A percentile compares a stretch with the other conserved stretches of the same genome.
These are phyloP conservation scores for Boeremia lycopersici DNA, from an alignment of 2,329 filamentous ascomycete species.

Conservation along the genomic window DNA sequence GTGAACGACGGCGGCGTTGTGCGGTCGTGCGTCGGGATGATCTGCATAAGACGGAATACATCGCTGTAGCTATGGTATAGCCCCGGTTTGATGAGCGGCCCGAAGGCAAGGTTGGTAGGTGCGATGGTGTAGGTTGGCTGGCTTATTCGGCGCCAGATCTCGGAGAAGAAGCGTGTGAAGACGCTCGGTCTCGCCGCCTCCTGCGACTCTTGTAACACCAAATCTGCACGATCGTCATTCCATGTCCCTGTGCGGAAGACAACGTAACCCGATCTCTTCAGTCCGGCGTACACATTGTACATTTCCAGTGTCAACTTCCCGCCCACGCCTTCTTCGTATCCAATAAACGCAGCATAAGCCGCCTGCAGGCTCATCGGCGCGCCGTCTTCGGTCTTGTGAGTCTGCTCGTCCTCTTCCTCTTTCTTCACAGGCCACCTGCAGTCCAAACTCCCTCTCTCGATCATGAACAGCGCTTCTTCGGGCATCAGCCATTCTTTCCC, in stretches of 20 bases:
- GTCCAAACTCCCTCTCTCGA: conserved; percentile 87
- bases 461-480: conserved; percentile 86
- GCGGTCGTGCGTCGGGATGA: conserved; percentile 75
- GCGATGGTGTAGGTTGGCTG: conserved; percentile 25
- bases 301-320: conserved; percentile 71
- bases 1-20: conserved; percentile 43
- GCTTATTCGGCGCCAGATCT: conserved; percentile 42
- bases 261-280: conserved; percentile 83
- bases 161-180: conserved; percentile 45
- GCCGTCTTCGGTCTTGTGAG: conserved; percentile 57
- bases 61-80: conserved; percentile 63
- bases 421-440: conserved; percentile 74
- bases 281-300: conserved; percentile 84
- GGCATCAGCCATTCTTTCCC: conserved; percentile 79
- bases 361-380: conserved; percentile 91
- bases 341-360: conserved; percentile 84
- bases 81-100: conserved; percentile 59
- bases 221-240: conserved; percentile 35
- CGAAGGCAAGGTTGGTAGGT: conserved; percentile 40
- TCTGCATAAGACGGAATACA: conserved; percentile 76
- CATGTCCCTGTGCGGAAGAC: conserved; percentile 71
- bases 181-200: conserved; percentile 19
- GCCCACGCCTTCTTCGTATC: conserved; percentile 62
- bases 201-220: conserved; percentile 16
- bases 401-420: conserved; percentile 36